phyloP scores from a whole-genome alignment of 352 stramenopile species.

The Phytopythium ostracodes region DNA sequence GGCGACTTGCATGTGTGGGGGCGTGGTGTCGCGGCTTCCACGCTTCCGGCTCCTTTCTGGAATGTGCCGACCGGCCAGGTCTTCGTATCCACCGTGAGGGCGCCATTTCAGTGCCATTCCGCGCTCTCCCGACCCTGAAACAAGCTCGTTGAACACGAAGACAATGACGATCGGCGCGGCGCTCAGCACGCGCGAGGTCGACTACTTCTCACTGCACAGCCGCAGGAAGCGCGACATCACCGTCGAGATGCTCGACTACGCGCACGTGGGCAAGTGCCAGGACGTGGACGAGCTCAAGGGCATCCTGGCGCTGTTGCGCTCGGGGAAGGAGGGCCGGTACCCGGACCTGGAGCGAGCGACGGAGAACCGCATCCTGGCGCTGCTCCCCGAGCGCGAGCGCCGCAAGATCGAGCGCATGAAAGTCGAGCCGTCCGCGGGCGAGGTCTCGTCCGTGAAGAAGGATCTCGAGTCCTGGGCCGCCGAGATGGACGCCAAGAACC shows the following conservation, averaged over 20 bases:
- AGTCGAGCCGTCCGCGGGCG: constrained; percentile 38
- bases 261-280: constrained; percentile 80
- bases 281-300: constrained; percentile 85
- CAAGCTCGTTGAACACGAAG: neutral
- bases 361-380: constrained; percentile 70
- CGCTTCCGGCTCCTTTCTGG: neutral
- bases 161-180: constrained; percentile 32
- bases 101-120: neutral
- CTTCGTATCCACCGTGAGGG: neutral
- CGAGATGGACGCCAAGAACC: constrained; percentile 53
- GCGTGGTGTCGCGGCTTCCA: no score
- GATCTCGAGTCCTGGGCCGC: constrained; percentile 64
- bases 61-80: neutral
- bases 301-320: constrained; percentile 81
- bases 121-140: neutral
- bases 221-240: constrained; percentile 65
- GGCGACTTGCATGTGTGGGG: neutral
- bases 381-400: constrained; percentile 78
- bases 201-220: constrained; percentile 77
- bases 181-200: constrained; percentile 25
- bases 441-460: constrained; percentile 54
- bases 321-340: constrained; percentile 89
- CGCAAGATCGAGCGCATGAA: constrained; percentile 72
- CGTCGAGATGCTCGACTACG: constrained; percentile 92
- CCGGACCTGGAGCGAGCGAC: constrained; percentile 80